Evolutionary conservation across 2,329 filamentous ascomycete species (phyloP), one percentile per base, ranked within the genome.

Genomic region (Penicillium frequentans): DNA sequence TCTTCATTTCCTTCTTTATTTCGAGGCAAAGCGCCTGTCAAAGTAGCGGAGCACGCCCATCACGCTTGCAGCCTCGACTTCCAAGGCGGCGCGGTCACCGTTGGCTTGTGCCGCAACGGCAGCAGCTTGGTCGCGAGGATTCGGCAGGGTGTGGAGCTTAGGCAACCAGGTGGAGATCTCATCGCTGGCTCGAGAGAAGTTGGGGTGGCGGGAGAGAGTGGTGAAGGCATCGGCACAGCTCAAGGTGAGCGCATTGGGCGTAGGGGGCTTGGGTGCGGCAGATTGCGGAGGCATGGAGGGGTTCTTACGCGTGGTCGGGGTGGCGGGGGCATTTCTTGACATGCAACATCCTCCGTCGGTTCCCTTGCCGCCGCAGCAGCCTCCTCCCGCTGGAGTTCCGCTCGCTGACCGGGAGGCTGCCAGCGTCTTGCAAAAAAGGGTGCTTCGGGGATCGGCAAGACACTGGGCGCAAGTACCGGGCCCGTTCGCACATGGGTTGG

Each of bases 1-100:
- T 42, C 39, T 42, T 39, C 23, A 5, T 33, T 57, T 45, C 21
- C 46, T 16, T 35, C 21, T 51, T 65, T 67, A 74, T 68, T 75
- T 75, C 51, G 75, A 73, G 37, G 75, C 74, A 55, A 93, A 93
- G 53, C 90, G 79, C 49, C 90, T 82, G 67, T 93, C 90, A 75
- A 93, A 93, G 61, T 90, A 87, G 73, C 90, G 90, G 58, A 93
- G 75, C n/a, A 92, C 90, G 43, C 88, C 88, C 90, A 93, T 92
- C 54, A 93, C 91, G 72, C 89, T 92, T 0, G 90, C 90, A 7
- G 90, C 89, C 74, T 93, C 90, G 16, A 93, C 89, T 71, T 93
- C 90, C 66, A 92, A 86, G 1, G 89, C 86, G 43, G 82, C 82
- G 50, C 75, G 64, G 16, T 66, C 60, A 13, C 59, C 61, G 9